Evolutionary conservation across 805 yeast species (phyloP).

Genomic region (Metschnikowia lochheadii): DNA sequence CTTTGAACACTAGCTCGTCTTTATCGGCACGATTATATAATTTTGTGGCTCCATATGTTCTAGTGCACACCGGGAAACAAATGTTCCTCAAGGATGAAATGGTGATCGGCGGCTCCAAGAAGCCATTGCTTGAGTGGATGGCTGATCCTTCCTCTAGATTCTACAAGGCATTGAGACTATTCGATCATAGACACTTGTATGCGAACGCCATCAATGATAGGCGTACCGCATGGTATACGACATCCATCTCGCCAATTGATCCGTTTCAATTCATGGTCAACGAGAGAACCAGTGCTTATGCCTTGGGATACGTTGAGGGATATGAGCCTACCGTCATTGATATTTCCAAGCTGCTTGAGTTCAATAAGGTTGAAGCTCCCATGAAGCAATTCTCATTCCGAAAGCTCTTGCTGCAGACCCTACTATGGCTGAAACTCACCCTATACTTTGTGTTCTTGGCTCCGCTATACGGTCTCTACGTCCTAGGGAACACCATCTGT

Average conservation of each 20-base stretch:
- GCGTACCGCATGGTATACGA: slow-evolving; percentile 77
- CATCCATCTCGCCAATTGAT: slow-evolving; percentile 61
- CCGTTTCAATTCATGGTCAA: slow-evolving; percentile 54
- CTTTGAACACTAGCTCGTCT: slow-evolving; percentile 43
- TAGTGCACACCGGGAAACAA: slow-evolving; percentile 73
- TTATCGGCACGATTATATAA: slow-evolving; percentile 51
- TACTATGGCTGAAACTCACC: slow-evolving; percentile 47
- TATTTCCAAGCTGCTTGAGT: slow-evolving; percentile 39
- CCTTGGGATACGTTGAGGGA: slow-evolving; percentile 43
- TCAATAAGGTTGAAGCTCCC: slow-evolving; percentile 7
- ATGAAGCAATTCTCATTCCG: neutral
- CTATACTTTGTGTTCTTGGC: slow-evolving; percentile 47
- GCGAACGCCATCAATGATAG: slow-evolving; percentile 16
- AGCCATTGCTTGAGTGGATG: slow-evolving; percentile 16
- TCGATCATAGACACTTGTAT: slow-evolving; percentile 9
- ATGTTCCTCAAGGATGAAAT: slow-evolving; percentile 53
- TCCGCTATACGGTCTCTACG: slow-evolving; percentile 63
- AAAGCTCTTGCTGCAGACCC: slow-evolving; percentile 6
- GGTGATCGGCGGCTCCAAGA: neutral
- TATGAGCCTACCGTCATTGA: slow-evolving; percentile 60
- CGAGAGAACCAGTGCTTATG: slow-evolving; percentile 32
- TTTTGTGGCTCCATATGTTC: slow-evolving; percentile 54
- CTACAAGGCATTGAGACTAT: slow-evolving; percentile 10
- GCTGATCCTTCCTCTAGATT: slow-evolving; percentile 12
- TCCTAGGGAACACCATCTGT: slow-evolving; percentile 39